These are phyloP conservation scores for Ballota nigra DNA, from an alignment of 257 asterid genomes.

Conservation along the genomic window DNA sequence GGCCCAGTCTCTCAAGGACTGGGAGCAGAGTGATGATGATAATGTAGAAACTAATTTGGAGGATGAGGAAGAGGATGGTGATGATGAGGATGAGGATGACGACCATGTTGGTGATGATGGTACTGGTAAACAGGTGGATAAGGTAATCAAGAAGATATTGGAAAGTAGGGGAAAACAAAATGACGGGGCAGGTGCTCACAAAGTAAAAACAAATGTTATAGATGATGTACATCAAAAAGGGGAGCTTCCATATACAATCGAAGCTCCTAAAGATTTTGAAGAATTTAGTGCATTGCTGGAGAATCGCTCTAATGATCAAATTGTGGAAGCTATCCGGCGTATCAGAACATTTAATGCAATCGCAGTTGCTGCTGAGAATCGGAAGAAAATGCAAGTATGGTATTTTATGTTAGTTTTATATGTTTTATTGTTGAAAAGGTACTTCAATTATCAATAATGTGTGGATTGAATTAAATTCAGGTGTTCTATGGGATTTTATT, in stretches of 20 bases:
- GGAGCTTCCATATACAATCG: constrained; percentile 93
- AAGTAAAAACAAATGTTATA: constrained; percentile 28
- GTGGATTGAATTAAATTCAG: constrained; percentile 34
- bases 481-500: constrained; percentile 82
- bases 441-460: constrained; percentile 9
- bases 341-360: constrained; percentile 82
- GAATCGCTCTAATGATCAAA: constrained; percentile 72
- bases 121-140: constrained; percentile 21
- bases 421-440: constrained; percentile 11
- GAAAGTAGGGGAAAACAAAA: constrained; percentile 33
- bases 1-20: constrained; percentile 61
- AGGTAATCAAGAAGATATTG: constrained; percentile 20
- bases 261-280: constrained; percentile 84
- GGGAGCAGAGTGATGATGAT: constrained; percentile 99
- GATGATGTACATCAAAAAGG: constrained; percentile 28
- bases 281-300: constrained; percentile 69
- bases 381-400: constrained; percentile 92
- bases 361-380: constrained; percentile 78
- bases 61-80: constrained; percentile 43
- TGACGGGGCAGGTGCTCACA: constrained; percentile 19
- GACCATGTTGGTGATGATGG: constrained; percentile 23
- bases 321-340: constrained; percentile 84
- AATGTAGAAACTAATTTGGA: constrained; percentile 44
- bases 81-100: constrained; percentile 33
- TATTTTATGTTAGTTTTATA: constrained; percentile 7